Evolutionary conservation across 345 rosid genomes (phyloP).

Genomic region (Citrus maxima): DNA sequence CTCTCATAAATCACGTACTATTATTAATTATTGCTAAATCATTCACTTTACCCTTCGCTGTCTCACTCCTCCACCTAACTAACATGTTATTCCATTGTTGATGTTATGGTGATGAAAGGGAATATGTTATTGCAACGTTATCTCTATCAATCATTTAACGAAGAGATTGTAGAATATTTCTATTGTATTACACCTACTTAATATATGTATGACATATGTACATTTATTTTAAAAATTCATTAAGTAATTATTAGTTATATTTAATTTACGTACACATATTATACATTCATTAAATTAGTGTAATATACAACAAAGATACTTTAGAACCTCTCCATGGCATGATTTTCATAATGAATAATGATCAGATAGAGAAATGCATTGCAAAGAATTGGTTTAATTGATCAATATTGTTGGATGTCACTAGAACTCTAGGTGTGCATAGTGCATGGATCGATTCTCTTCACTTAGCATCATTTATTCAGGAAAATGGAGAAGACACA

Average conservation of each 20-base stretch:
- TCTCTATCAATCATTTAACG: too few relatives aligned
- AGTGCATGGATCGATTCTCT: background rate
- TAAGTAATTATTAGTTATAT: too few relatives aligned
- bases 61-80: conserved; percentile 2
- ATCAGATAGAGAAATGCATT: conserved; percentile 6
- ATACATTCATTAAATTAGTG: too few relatives aligned
- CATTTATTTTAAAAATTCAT: too few relatives aligned
- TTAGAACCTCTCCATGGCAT: background rate
- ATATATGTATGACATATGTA: too few relatives aligned
- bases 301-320: too few relatives aligned
- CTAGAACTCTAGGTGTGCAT: conserved; percentile 20
- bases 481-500: conserved; percentile 1
- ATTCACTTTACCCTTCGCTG: conserved; percentile 8
- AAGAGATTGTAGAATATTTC: too few relatives aligned
- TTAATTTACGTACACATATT: too few relatives aligned
- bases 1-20: background rate
- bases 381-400: conserved; percentile 19
- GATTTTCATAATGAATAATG: background rate
- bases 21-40: conserved; percentile 41
- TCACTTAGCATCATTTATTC: background rate
- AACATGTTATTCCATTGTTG: too few relatives aligned
- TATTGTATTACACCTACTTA: fast-evolving
- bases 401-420: conserved; percentile 14
- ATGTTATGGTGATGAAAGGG: too few relatives aligned
- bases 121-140: too few relatives aligned